A percentile compares a stretch with the other conserved stretches of the same genome.
Conservation (phyloP, 257 asterid species). For the Salvia hispanica region DNA sequence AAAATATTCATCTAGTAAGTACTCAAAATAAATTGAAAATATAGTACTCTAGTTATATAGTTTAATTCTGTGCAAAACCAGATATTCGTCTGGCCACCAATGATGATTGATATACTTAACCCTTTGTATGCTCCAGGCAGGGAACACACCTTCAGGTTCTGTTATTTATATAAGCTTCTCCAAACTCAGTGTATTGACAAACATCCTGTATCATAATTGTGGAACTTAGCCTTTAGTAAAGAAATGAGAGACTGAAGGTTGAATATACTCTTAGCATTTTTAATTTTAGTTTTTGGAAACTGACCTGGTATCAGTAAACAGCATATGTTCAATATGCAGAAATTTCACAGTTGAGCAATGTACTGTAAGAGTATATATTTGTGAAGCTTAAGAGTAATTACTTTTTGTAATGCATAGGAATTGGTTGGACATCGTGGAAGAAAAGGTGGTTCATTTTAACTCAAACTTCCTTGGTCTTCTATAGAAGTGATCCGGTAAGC, state of each 20-base stretch:
- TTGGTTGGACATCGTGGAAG: slow-evolving; percentile 99
- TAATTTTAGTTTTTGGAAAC: not conserved
- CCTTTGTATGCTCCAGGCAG: not conserved
- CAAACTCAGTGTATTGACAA: not conserved
- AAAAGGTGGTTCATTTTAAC: slow-evolving; percentile 98
- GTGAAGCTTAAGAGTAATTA: slow-evolving; percentile 6
- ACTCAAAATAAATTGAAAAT: not conserved
- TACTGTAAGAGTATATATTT: slow-evolving; percentile 9
- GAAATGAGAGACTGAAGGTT: slow-evolving; percentile 8
- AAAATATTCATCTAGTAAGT: not conserved
- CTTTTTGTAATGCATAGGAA: slow-evolving; percentile 54
- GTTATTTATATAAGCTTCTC: not conserved
- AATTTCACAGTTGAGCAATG: slow-evolving; percentile 7
- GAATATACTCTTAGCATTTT: not conserved
- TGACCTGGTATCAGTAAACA: not conserved
- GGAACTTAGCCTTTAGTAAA: not conserved
- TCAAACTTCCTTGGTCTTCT: slow-evolving; percentile 94
- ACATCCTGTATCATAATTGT: not conserved
- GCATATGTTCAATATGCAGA: not conserved
- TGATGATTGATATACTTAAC: not conserved
- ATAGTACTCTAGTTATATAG: no score
- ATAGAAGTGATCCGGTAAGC: slow-evolving; percentile 98
- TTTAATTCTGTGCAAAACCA: not conserved
- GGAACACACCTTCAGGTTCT: slow-evolving; percentile 1
- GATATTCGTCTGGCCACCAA: not conserved